Base-by-base conservation (phyloP, 176 grass and related monocot species). In the Alopecurus myosuroides region DNA sequence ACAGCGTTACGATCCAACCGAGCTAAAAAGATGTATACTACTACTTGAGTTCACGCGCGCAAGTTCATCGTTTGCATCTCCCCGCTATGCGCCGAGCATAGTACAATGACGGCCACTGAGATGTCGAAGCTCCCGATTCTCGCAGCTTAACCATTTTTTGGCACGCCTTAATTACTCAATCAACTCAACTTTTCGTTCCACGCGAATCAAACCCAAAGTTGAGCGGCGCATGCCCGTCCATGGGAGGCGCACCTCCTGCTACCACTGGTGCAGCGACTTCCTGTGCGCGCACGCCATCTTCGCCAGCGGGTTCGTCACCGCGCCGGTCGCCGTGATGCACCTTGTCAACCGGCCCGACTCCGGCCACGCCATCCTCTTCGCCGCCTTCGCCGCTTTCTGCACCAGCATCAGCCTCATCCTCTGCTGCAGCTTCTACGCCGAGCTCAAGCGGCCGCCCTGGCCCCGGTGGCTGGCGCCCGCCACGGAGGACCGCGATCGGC, bases 361-460 rank as follows among this genome's bases (percentile, higher is more conserved):
- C 7, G 65, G 35, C 63, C 9, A 37, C 26, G 52, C 73, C 65
- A 50, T 79, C 52, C 65, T 86, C 55, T 86, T 83, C 74, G 84
- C 65, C 36, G 13, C 61, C 4, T 62, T 86, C 84, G 52, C 78
- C 41, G 63, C 61, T 9, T 17, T 90, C 10, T 78, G 44, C 84
- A 64, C 79, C 73, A n/a, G 42, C 63, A 0, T 29, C 73, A 64
- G 14, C 52, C 41, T 90, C 88, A 0, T 86, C 88, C 53, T 86
- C 71, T 90, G 84, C 88, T n/a, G 12, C 79, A 57, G 56, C 74
- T 90, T 74, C 84, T 90, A 86, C 84, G 80, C 80, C 28, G 66
- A 55, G 5, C 79, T 90, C 65, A 78, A 33, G 52, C 25, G 52
- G 42, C 83, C 79, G 52, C 88, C 88, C 23, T 82, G 77, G 88